Conservation (phyloP, 805 yeast genomes). For the Lachancea nothofagi region DNA sequence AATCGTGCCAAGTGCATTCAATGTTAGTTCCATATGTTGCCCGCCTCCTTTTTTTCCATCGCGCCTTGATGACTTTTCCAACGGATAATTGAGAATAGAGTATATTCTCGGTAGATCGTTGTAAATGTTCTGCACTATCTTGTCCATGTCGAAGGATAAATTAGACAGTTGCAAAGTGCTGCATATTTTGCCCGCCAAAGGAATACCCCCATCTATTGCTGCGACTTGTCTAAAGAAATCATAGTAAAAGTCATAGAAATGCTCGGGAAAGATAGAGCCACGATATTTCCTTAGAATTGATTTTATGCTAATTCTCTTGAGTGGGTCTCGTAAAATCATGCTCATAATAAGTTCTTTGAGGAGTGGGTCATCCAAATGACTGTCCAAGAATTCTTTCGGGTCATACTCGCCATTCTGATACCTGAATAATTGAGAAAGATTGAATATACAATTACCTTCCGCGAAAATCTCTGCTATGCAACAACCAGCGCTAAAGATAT, state of each 20-base stretch:
- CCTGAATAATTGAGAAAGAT: slow-evolving; percentile 80
- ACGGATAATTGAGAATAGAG: slow-evolving; percentile 18
- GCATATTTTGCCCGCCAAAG: slow-evolving; percentile 17
- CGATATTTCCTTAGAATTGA: slow-evolving; percentile 48
- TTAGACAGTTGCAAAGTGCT: slow-evolving; percentile 18
- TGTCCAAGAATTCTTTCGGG: slow-evolving; percentile 37
- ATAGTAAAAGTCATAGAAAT: slow-evolving; percentile 63
- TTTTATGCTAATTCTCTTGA: slow-evolving; percentile 49
- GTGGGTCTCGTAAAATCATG: slow-evolving; percentile 64
- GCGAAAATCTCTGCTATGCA: slow-evolving; percentile 82
- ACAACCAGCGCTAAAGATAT: slow-evolving; percentile 78
- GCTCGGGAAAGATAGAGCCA: slow-evolving; percentile 54
- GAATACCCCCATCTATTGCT: slow-evolving; percentile 19
- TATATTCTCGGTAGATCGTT: slow-evolving; percentile 46
- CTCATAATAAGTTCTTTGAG: slow-evolving; percentile 51
- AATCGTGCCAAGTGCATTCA: slow-evolving; percentile 13
- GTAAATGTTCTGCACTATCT: slow-evolving; percentile 49
- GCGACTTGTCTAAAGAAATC: slow-evolving; percentile 52
- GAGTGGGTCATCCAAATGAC: slow-evolving; percentile 43
- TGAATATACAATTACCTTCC: slow-evolving; percentile 84
- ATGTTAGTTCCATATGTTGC: slow-evolving; percentile 3
- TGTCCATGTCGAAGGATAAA: slow-evolving; percentile 17
- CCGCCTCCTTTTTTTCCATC: neutral
- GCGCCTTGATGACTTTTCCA: slow-evolving; percentile 3
- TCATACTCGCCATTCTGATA: slow-evolving; percentile 63